phyloP scores from a whole-genome alignment of 352 stramenopile genomes.

The Albugo candida region DNA sequence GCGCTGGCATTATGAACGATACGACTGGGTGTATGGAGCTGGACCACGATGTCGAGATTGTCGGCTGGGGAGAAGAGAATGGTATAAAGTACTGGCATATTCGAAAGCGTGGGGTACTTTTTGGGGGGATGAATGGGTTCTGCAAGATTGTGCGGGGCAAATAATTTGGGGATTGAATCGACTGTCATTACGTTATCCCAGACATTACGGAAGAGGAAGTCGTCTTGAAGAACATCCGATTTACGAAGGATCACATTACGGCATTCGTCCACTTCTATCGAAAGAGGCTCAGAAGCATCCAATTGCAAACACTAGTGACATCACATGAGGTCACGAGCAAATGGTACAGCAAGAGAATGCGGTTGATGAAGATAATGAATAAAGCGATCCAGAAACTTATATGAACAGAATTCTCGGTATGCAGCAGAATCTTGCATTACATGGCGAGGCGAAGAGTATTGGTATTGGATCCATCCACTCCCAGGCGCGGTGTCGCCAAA shows the following conservation, averaged over 20 bases:
- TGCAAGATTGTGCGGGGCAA: constrained; percentile 85
- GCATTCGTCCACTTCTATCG: constrained; percentile 1
- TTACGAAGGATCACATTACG: constrained; percentile 6
- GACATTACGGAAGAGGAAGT: constrained; percentile 8
- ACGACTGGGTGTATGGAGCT: constrained; percentile 7
- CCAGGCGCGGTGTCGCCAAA: too few species aligned
- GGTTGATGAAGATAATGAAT: too few species aligned
- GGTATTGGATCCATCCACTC: too few species aligned
- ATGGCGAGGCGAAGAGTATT: too few species aligned
- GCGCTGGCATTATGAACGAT: constrained; percentile 8
- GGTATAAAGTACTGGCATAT: constrained; percentile 93
- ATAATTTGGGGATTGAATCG: constrained; percentile 22
- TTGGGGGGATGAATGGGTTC: constrained; percentile 94
- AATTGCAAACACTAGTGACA: constrained; percentile 1
- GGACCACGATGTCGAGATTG: constrained; percentile 65
- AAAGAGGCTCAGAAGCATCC: not conserved
- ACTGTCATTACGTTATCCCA: constrained; percentile 1
- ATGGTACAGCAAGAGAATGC: too few species aligned
- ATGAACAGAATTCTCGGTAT: too few species aligned
- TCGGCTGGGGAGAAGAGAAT: constrained; percentile 84
- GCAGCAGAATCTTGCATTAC: too few species aligned
- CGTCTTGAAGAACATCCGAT: constrained; percentile 3
- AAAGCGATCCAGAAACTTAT: too few species aligned
- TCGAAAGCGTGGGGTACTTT: constrained; percentile 85
- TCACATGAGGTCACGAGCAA: not conserved